Percentiles rank a stretch among this genome's conserved stretches.
phyloP scores from a whole-genome alignment of 345 rosid species.

The Bruguiera parviflora region DNA sequence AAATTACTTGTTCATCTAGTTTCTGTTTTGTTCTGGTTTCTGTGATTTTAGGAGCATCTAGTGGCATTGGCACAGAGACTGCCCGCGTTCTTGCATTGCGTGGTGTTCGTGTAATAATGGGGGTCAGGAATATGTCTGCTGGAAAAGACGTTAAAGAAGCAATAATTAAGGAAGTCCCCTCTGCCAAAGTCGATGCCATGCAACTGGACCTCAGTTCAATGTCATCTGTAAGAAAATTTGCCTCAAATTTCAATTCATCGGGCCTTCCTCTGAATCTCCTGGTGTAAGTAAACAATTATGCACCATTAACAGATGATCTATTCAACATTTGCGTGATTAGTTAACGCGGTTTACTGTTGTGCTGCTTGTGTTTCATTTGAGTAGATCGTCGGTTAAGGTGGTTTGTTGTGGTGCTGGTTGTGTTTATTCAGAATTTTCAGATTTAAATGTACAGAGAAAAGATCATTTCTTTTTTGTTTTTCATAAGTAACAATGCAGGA shows the following conservation, averaged over 20 bases:
- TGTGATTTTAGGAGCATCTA: conserved; percentile 57
- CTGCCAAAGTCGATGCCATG: conserved; percentile 63
- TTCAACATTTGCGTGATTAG: neutral
- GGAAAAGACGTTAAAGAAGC: conserved; percentile 53
- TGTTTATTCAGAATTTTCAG: neutral
- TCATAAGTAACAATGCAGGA: conserved; percentile 54
- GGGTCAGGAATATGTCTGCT: conserved; percentile 54
- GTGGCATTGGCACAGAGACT: conserved; percentile 75
- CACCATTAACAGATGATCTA: neutral
- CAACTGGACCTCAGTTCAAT: conserved; percentile 77
- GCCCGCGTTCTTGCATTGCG: conserved; percentile 71
- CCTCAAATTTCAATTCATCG: conserved; percentile 44
- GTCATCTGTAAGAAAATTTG: conserved; percentile 61
- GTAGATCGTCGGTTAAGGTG: no score
- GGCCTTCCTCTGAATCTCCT: conserved; percentile 62
- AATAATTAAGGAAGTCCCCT: conserved; percentile 49
- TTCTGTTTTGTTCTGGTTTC: neutral
- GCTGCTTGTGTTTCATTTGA: no score
- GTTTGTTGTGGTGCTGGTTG: neutral
- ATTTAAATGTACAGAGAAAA: neutral
- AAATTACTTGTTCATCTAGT: neutral
- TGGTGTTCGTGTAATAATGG: conserved; percentile 70
- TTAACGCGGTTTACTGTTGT: neutral
- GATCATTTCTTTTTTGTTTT: conserved; percentile 5
- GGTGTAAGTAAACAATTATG: conserved; percentile 38